Conservation (phyloP, 768 basidiomycete species). For the Mycena sanguinolenta region DNA sequence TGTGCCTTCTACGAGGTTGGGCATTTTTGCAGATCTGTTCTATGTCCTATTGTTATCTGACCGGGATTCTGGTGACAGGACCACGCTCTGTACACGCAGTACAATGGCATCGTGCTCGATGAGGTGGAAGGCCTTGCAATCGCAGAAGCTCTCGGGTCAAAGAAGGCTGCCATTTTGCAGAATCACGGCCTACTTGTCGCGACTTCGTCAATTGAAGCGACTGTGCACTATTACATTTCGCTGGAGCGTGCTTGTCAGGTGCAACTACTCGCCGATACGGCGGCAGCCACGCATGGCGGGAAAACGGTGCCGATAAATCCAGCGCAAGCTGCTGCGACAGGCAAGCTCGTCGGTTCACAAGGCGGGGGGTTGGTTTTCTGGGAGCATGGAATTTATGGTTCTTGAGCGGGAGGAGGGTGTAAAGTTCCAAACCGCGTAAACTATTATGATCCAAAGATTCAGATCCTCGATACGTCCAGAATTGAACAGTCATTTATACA, state of each 20-base stretch:
- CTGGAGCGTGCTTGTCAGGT: slow-evolving; percentile 62
- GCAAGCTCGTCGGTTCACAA: slow-evolving; percentile 41
- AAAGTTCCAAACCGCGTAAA: slow-evolving; percentile 15
- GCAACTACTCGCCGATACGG: slow-evolving; percentile 59
- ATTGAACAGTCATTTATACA: too few relatives aligned
- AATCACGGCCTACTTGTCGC: slow-evolving; percentile 59
- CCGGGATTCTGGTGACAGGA: slow-evolving; percentile 37
- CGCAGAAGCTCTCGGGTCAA: slow-evolving; percentile 55
- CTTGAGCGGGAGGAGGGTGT: slow-evolving; percentile 52
- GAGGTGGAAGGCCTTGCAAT: slow-evolving; percentile 60
- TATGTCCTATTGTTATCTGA: not conserved
- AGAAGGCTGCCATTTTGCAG: slow-evolving; percentile 58
- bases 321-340: slow-evolving; percentile 45
- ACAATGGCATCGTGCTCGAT: slow-evolving; percentile 63
- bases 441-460: too few relatives aligned
- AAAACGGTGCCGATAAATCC: slow-evolving; percentile 42
- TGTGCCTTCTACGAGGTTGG: slow-evolving; percentile 55
- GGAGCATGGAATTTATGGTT: slow-evolving; percentile 51
- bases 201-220: slow-evolving; percentile 57
- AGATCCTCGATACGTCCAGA: too few relatives aligned
- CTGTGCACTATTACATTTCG: slow-evolving; percentile 55
- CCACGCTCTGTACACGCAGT: slow-evolving; percentile 57
- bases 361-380: slow-evolving; percentile 53
- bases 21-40: not conserved
- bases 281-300: slow-evolving; percentile 38